Conservation (phyloP, 2,329 filamentous ascomycete genomes). For the Fusarium musae region DNA sequence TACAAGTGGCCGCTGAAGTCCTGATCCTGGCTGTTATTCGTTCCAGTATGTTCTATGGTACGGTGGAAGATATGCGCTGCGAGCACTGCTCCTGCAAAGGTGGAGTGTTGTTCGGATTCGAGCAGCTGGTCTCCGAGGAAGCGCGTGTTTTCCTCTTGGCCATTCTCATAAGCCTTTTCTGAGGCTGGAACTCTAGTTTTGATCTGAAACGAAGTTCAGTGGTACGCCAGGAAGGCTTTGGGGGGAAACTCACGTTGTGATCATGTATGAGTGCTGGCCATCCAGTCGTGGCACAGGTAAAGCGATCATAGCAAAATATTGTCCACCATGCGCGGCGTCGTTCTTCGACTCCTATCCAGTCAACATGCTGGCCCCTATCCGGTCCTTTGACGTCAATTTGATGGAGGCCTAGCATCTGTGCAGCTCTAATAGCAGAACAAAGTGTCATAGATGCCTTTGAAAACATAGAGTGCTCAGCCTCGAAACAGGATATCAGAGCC, state of each 20-base stretch:
- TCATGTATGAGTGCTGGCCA: conserved; percentile 15
- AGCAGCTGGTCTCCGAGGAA: conserved; percentile 13
- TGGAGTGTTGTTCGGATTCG: conserved; percentile 1
- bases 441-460: conserved; percentile 21
- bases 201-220: neutral
- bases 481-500: conserved; percentile 13
- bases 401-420: conserved; percentile 8
- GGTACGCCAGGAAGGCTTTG: accelerated
- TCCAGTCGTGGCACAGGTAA: conserved; percentile 20
- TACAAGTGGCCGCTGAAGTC: neutral
- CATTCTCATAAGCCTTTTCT: conserved; percentile 1
- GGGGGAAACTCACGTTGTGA: neutral
- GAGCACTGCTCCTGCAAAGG: conserved; percentile 8
- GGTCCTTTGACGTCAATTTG: neutral
- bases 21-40: neutral
- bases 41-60: conserved; percentile 11
- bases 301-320: conserved; percentile 23
- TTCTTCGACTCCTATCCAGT: conserved; percentile 14
- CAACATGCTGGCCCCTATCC: neutral
- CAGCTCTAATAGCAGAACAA: conserved; percentile 2
- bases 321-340: conserved; percentile 23
- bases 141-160: neutral
- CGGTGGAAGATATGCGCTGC: conserved; percentile 16
- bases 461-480: conserved; percentile 23
- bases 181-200: conserved; percentile 13